phyloP scores from a whole-genome alignment of 345 rosid species.

The Trapa incisa region DNA sequence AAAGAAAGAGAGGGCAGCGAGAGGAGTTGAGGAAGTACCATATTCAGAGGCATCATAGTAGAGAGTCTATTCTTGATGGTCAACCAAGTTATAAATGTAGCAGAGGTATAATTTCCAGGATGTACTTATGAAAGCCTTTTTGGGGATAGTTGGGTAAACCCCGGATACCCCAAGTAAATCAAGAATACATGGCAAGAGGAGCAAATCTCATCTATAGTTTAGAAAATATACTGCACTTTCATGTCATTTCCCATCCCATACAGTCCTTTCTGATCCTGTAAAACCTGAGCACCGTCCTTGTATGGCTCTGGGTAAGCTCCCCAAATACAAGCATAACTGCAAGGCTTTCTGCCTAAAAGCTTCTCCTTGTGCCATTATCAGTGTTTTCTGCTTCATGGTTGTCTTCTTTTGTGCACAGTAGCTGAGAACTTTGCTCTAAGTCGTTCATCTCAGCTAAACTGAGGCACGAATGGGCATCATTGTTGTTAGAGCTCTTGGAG shows the following conservation, averaged over 20 bases:
- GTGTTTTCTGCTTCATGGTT: not conserved
- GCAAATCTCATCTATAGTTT: no score
- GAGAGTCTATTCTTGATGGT: no score
- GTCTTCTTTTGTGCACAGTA: not conserved
- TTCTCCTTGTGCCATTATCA: not conserved
- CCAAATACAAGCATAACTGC: not conserved
- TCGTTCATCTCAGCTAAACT: not conserved
- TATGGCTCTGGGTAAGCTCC: not conserved
- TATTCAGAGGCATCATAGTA: no score
- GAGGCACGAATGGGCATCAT: slow-evolving; percentile 5
- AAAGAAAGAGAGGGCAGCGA: no score
- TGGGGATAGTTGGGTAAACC: no score
- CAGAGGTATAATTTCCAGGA: no score
- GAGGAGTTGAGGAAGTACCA: no score
- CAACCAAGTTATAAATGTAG: no score
- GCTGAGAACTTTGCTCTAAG: not conserved
- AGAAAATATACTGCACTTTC: not conserved
- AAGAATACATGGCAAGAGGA: no score
- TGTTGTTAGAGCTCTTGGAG: slow-evolving; percentile 25
- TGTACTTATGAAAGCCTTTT: no score
- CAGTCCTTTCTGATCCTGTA: not conserved
- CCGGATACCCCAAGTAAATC: no score
- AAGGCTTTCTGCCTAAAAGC: not conserved
- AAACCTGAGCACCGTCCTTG: not conserved
- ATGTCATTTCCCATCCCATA: not conserved